Conservation (phyloP, 2,329 filamentous ascomycete species). For the Botrytis deweyae region DNA sequence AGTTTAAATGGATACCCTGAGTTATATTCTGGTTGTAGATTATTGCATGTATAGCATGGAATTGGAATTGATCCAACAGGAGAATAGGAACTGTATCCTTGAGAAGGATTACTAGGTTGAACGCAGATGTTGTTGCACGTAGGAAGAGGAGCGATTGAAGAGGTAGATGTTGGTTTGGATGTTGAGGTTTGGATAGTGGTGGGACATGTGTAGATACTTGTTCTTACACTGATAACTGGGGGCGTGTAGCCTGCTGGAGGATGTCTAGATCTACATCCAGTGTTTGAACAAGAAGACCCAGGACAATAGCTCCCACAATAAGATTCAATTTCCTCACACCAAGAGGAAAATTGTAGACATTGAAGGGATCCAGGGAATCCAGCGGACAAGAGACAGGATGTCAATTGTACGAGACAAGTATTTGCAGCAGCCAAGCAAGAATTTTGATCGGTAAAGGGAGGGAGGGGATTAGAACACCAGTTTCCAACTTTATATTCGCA, state of each 20-base stretch:
- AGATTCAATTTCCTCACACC: constrained; percentile 48
- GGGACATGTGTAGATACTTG: constrained; percentile 40
- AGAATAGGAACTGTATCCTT: constrained; percentile 66
- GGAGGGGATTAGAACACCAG: constrained; percentile 53
- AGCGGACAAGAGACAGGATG: constrained; percentile 52
- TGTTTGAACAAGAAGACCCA: constrained; percentile 44
- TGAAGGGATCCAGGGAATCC: constrained; percentile 50
- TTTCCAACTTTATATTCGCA: constrained; percentile 57
- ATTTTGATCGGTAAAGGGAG: constrained; percentile 47
- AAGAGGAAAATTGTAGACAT: constrained; percentile 52
- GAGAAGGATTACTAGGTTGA: constrained; percentile 55
- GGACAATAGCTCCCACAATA: constrained; percentile 47
- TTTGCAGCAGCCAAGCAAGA: constrained; percentile 45
- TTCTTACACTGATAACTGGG: constrained; percentile 44
- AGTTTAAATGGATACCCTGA: constrained; percentile 51
- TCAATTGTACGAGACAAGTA: constrained; percentile 47
- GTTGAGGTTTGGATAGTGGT: constrained; percentile 31
- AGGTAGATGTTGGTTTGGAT: constrained; percentile 37
- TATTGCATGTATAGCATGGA: constrained; percentile 56
- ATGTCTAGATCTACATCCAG: constrained; percentile 45
- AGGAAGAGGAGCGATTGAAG: constrained; percentile 45
- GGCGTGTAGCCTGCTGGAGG: constrained; percentile 42
- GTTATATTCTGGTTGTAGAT: constrained; percentile 46
- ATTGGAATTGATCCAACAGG: constrained; percentile 53
- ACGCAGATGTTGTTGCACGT: constrained; percentile 50